phyloP scores from a whole-genome alignment of 148 eudicot genomes.

The Vaccinium myrtillus region DNA sequence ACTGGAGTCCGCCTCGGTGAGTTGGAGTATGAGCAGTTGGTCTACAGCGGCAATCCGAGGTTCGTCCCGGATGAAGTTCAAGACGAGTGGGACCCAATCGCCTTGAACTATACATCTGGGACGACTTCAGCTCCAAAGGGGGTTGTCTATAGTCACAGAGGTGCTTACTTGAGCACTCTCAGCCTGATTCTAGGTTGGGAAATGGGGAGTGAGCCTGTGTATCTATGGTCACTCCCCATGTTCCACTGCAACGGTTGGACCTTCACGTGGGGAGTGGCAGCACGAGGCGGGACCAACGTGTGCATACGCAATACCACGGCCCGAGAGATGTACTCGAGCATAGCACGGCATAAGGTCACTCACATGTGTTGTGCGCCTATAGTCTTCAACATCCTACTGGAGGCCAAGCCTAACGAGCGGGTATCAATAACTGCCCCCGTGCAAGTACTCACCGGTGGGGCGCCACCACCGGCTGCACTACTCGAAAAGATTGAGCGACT shows the following conservation, averaged over 20 bases:
- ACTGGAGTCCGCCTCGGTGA: conserved; percentile 48
- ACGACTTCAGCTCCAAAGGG: conserved; percentile 86
- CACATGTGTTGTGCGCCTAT: conserved; percentile 93
- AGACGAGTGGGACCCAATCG: conserved; percentile 84
- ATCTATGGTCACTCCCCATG: conserved; percentile 91
- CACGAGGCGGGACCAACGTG: conserved; percentile 90
- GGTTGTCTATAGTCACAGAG: conserved; percentile 70
- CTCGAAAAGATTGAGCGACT: conserved; percentile 51
- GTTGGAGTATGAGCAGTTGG: conserved; percentile 69
- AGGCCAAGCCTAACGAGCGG: conserved; percentile 45
- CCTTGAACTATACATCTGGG: conserved; percentile 86
- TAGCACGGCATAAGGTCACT: conserved; percentile 59
- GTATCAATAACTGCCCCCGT: conserved; percentile 28
- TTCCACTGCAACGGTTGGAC: conserved; percentile 99
- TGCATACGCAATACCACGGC: conserved; percentile 74
- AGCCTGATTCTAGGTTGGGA: conserved; percentile 76
- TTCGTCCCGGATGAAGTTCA: conserved; percentile 28
- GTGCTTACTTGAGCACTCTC: conserved; percentile 40
- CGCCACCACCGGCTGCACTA: conserved; percentile 73
- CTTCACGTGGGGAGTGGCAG: conserved; percentile 95
- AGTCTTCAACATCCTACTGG: conserved; percentile 63
- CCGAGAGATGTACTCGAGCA: conserved; percentile 51
- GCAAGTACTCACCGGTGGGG: conserved; percentile 81
- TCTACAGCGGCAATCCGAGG: conserved; percentile 40
- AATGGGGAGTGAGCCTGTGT: conserved; percentile 75